Evolutionary conservation across 169 alveolate genomes (phyloP), one percentile per base, ranked within the genome.

Genomic region (Eimeria falciformis): DNA sequence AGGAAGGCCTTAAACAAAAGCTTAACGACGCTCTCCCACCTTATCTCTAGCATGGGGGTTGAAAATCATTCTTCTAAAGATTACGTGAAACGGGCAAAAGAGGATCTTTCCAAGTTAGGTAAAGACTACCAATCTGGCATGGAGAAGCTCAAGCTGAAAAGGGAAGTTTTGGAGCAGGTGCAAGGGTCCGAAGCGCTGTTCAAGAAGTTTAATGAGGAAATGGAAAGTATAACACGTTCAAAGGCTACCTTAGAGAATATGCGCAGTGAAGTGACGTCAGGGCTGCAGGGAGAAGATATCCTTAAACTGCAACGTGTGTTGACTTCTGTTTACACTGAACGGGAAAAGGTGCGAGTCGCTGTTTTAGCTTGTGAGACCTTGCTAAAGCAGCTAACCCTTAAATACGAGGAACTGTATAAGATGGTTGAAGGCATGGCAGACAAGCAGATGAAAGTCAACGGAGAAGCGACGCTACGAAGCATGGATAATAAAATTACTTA

Each of bases 21-120:
- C n/a, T n/a, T n/a, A n/a, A n/a, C n/a, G 33, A 66, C 46, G 71
- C 17, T 50, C 7, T 12, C 45, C 2, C 87, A 78, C 40, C 27
- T 7, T 2, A 69, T 78, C 4, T 66, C 87, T 0, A 78, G 87
- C 37, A 78, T 66, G 37, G 87, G 87, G 69, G 87, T 56, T 1
- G 87, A 78, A 50, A 23, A 47, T 66, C 23, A 78, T n/a, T 78
- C 87, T 1, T 45, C 87, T 3, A 47, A 47, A 21, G 65, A 53
- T 29, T 56, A 78, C 53, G 50, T 78, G 73, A 18, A 25, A 40
- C 47, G 87, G 33, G 87, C 87, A 3, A 50, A 53, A 50, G 71
- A 78, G 71, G 27, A 47, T 4, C 50, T 78, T 27, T 14, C 27
- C 23, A 4, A 12, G 21, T 21, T 78, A 3, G 50, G n/a, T 1